phyloP scores from a whole-genome alignment of 2,329 filamentous ascomycete species.

The Albophoma yamanashiensis region DNA sequence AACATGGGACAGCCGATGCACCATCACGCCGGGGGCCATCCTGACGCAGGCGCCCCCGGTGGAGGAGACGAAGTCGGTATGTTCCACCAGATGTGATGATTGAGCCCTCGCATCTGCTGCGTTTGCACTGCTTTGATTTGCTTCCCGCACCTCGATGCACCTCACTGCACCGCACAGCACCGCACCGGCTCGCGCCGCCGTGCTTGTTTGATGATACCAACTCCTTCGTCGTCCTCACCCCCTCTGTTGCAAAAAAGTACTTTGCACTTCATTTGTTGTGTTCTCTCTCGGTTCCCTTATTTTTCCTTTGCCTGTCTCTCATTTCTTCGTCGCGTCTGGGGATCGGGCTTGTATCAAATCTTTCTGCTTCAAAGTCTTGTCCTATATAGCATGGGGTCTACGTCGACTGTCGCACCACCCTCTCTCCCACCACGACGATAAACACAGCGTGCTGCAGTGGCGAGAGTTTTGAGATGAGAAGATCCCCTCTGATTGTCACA shows the following conservation, averaged over 20 bases:
- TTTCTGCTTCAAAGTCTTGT: conserved; percentile 6
- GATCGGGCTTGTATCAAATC: conserved; percentile 19
- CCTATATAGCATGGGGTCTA: conserved; percentile 16
- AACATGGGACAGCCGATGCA: conserved; percentile 59
- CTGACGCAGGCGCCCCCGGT: conserved; percentile 48
- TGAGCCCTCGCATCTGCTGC: conserved; percentile 26
- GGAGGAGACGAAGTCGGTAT: conserved; percentile 89
- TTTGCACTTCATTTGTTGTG: conserved; percentile 10
- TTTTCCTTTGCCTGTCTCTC: conserved; percentile 10
- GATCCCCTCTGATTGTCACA: conserved; percentile 1
- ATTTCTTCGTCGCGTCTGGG: conserved; percentile 10
- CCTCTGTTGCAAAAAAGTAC: conserved; percentile 8
- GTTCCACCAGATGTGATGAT: conserved; percentile 94
- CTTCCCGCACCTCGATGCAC: conserved; percentile 8
- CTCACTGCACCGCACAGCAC: conserved; percentile 9
- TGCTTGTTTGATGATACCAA: conserved; percentile 29
- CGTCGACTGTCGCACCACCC: conserved; percentile 13
- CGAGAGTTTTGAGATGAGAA: conserved; percentile 1
- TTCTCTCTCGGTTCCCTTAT: conserved; percentile 9
- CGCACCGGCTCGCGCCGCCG: conserved; percentile 1
- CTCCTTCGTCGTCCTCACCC: conserved; percentile 8
- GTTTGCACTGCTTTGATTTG: conserved; percentile 19
- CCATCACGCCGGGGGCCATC: conserved; percentile 37
- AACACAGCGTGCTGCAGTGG: conserved; percentile 1
- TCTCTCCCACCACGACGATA: not conserved